phyloP scores from a whole-genome alignment of 2,329 filamentous ascomycete species.

The Colletotrichum sp. region DNA sequence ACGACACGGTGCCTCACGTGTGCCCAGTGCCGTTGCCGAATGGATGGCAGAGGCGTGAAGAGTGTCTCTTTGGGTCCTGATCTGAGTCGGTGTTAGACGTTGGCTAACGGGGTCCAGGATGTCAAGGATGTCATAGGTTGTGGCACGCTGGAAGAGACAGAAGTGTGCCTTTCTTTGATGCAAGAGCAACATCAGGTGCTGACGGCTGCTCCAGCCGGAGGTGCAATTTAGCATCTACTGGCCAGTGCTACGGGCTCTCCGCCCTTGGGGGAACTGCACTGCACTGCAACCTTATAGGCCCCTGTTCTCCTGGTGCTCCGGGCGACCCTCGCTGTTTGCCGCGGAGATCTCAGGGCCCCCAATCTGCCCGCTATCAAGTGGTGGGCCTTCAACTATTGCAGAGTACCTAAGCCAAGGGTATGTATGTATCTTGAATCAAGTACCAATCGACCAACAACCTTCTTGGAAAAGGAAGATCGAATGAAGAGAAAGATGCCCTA shows the following conservation, averaged over 20 bases:
- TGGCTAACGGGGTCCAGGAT: background rate
- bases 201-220: background rate
- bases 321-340: background rate
- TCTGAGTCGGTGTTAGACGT: background rate
- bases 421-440: background rate
- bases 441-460: background rate
- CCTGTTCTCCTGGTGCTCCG: background rate
- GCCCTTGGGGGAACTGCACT: background rate
- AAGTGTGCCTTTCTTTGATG: background rate
- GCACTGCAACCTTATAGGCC: background rate
- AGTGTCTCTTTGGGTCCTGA: background rate
- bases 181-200: background rate
- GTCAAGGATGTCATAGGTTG: background rate
- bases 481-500: background rate
- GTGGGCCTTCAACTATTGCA: background rate
- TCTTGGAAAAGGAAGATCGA: background rate
- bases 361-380: background rate
- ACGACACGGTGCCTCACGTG: slow-evolving; percentile 8
- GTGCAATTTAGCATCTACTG: background rate
- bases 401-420: background rate
- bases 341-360: background rate
- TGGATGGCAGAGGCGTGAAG: background rate
- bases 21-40: slow-evolving; percentile 4
- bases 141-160: background rate
- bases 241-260: background rate